These are phyloP conservation scores for Primulina huaijiensis DNA, from an alignment of 257 asterid species.

Conservation along the genomic window DNA sequence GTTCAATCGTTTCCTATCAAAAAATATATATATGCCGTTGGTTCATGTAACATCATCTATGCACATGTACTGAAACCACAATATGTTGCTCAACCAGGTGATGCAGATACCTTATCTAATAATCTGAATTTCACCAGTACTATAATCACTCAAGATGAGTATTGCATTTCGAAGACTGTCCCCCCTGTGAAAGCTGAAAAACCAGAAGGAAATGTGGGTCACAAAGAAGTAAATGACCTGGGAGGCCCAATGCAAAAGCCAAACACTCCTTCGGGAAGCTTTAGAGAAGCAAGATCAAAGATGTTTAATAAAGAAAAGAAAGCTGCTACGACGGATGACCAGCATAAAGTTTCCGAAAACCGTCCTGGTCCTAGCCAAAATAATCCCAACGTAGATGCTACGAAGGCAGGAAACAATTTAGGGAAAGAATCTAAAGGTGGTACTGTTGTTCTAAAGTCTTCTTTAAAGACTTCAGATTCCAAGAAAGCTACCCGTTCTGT, in stretches of 20 bases:
- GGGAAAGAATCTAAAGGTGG: conserved; percentile 34
- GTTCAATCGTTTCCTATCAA: background rate
- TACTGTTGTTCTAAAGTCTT: conserved; percentile 46
- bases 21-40: background rate
- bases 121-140: conserved; percentile 60
- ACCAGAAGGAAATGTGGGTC: conserved; percentile 30
- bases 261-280: conserved; percentile 34
- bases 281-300: conserved; percentile 32
- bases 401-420: conserved; percentile 25
- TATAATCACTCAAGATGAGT: conserved; percentile 61
- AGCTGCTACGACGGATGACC: conserved; percentile 25
- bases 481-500: conserved; percentile 53
- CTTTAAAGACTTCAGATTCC: conserved; percentile 59
- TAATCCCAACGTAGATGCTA: conserved; percentile 13
- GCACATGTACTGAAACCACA: conserved; percentile 48
- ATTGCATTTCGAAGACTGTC: conserved; percentile 46
- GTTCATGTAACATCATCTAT: conserved; percentile 28
- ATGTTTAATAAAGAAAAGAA: conserved; percentile 19
- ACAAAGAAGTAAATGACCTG: conserved; percentile 23
- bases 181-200: conserved; percentile 33
- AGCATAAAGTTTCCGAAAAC: conserved; percentile 32
- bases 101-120: conserved; percentile 32
- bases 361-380: conserved; percentile 32
- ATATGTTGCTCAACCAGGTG: conserved; percentile 28
- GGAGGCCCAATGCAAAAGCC: conserved; percentile 30